Conservation (phyloP, 2,329 filamentous ascomycete species). For the Fusarium floridanum region DNA sequence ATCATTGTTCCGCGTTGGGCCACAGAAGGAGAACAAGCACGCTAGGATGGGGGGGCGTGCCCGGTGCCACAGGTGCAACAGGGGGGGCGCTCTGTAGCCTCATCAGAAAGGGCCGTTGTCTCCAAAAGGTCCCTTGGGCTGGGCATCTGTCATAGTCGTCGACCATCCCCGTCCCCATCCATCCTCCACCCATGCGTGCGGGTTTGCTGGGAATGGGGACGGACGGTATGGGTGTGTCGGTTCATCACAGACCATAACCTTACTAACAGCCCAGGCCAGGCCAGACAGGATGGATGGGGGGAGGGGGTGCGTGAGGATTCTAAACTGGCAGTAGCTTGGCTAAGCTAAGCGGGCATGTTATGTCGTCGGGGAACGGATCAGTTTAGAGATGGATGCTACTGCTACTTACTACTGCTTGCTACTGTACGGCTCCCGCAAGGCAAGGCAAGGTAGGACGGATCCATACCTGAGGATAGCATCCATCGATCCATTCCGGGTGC, state of each 20-base stretch:
- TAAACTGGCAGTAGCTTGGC: constrained; percentile 1
- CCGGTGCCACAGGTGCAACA: constrained; percentile 39
- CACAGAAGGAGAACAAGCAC: constrained; percentile 31
- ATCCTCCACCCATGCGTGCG: constrained; percentile 15
- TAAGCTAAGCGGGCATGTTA: constrained; percentile 28
- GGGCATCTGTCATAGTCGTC: constrained; percentile 38
- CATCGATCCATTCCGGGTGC: constrained; percentile 41
- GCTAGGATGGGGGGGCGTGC: constrained; percentile 37
- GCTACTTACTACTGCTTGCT: neutral
- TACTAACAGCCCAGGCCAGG: constrained; percentile 15
- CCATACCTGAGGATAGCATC: constrained; percentile 41
- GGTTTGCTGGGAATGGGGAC: constrained; percentile 17
- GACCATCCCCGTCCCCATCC: constrained; percentile 15
- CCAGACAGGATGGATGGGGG: constrained; percentile 26
- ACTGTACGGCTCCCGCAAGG: constrained; percentile 24
- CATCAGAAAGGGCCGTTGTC: constrained; percentile 37
- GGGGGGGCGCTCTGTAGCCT: constrained; percentile 31
- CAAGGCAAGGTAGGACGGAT: constrained; percentile 20
- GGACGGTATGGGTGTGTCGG: constrained; percentile 15
- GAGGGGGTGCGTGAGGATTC: constrained; percentile 13
- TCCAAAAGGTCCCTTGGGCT: constrained; percentile 39
- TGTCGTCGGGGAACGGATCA: constrained; percentile 21
- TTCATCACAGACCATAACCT: constrained; percentile 29
- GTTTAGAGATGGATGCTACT: constrained; percentile 24
- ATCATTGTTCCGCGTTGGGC: constrained; percentile 35